Percentiles rank a stretch among this genome's conserved stretches.
phyloP scores from a whole-genome alignment of 208 protist species.

The Naegleria fowleri region DNA sequence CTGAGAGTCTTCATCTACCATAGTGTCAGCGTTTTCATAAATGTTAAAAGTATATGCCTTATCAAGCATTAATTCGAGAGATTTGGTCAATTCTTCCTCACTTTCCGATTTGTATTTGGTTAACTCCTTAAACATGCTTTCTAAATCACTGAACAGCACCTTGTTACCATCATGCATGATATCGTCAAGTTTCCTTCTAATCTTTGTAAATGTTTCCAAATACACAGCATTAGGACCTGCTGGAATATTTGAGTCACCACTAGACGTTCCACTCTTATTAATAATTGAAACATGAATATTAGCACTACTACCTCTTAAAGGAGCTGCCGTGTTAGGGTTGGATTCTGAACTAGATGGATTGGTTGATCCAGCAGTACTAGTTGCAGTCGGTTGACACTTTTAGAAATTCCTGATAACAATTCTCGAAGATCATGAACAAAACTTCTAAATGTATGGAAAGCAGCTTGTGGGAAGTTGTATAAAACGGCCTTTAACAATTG shows the following conservation, averaged over 20 bases:
- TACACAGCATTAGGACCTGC: background rate
- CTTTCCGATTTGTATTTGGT: background rate
- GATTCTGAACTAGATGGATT: background rate
- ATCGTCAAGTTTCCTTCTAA: background rate
- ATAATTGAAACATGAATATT: constrained; percentile 12
- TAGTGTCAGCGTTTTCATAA: background rate
- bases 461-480: background rate
- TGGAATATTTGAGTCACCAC: background rate
- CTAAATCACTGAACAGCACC: background rate
- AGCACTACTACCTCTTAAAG: background rate
- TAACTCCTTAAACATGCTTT: constrained; percentile 22
- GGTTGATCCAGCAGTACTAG: background rate
- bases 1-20: background rate
- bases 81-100: constrained; percentile 17
- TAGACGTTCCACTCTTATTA: background rate
- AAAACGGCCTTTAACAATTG: background rate
- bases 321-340: background rate
- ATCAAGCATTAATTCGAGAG: background rate
- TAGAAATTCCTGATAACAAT: background rate
- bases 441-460: background rate
- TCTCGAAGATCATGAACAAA: constrained; percentile 9
- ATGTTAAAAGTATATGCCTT: background rate
- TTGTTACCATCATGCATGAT: background rate
- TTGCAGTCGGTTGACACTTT: background rate
- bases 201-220: background rate